These are phyloP conservation scores for Selenicereus undatus DNA, from an alignment of 148 eudicot species.

Conservation along the genomic window DNA sequence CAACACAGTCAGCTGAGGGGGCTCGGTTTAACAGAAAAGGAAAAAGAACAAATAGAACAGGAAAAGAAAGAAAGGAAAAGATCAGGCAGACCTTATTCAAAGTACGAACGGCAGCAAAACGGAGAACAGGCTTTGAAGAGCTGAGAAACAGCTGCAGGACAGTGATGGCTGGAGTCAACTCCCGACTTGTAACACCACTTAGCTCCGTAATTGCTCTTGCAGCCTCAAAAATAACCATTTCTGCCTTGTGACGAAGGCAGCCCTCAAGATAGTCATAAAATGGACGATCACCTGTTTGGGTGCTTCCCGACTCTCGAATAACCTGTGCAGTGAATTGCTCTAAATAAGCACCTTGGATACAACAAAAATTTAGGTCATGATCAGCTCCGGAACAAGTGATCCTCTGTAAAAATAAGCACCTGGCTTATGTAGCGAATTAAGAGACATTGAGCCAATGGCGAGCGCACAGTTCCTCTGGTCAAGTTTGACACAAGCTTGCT, in stretches of 20 bases:
- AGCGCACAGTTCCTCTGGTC: constrained; percentile 88
- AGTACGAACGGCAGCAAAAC: constrained; percentile 98
- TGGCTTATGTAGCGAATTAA: constrained; percentile 92
- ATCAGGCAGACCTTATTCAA: constrained; percentile 70
- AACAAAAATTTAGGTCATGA: constrained; percentile 19
- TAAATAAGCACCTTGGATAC: constrained; percentile 58
- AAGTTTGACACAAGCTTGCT: constrained; percentile 92
- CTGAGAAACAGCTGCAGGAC: constrained; percentile 91
- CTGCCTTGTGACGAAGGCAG: constrained; percentile 98
- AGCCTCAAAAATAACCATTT: constrained; percentile 98
- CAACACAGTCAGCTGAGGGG: background rate
- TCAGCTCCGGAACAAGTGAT: background rate
- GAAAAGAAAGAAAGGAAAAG: background rate
- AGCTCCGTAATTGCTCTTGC: constrained; percentile 96
- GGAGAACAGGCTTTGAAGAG: constrained; percentile 96
- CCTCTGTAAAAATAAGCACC: constrained; percentile 41
- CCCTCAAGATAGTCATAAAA: constrained; percentile 93
- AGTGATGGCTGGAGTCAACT: constrained; percentile 91
- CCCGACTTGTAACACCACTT: constrained; percentile 81
- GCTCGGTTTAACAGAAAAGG: background rate
- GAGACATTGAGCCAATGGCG: constrained; percentile 97
- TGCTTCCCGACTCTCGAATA: constrained; percentile 71
- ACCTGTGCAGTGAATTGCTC: constrained; percentile 44
- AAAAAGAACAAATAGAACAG: background rate
- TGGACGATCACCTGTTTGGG: constrained; percentile 87